These are phyloP conservation scores for Acorus calamus DNA, from an alignment of 106 monocot species.

Conservation along the genomic window DNA sequence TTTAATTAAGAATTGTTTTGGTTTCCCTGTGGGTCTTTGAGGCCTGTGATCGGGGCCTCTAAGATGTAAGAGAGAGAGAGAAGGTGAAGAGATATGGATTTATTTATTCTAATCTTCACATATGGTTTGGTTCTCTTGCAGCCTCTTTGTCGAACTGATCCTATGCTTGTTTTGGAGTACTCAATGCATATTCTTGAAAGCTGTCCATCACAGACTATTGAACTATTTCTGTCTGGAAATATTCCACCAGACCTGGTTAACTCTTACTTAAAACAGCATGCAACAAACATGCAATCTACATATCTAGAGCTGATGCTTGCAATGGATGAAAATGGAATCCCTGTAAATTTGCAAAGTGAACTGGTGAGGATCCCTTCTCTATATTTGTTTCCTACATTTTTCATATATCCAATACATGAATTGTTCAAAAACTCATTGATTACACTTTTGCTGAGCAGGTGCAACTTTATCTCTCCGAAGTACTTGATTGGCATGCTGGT, in stretches of 20 bases:
- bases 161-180: constrained; percentile 92
- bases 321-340: constrained; percentile 67
- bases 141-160: constrained; percentile 86
- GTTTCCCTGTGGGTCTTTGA: background rate
- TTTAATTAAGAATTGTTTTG: background rate
- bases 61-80: no score
- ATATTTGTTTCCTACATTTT: background rate
- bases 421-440: background rate
- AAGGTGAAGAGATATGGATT: no score
- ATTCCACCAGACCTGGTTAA: constrained; percentile 93
- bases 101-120: background rate
- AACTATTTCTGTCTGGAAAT: constrained; percentile 90
- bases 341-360: constrained; percentile 82
- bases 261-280: constrained; percentile 94
- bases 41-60: no score
- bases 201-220: constrained; percentile 92
- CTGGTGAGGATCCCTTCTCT: constrained; percentile 34
- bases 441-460: constrained; percentile 40
- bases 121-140: constrained; percentile 28
- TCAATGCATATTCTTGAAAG: constrained; percentile 84
- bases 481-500: constrained; percentile 82
- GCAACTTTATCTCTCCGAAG: constrained; percentile 97
- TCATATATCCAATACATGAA: background rate
- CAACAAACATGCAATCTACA: constrained; percentile 88
- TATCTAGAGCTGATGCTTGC: constrained; percentile 97